phyloP scores from a whole-genome alignment of 345 rosid genomes.

The Brassica incana region DNA sequence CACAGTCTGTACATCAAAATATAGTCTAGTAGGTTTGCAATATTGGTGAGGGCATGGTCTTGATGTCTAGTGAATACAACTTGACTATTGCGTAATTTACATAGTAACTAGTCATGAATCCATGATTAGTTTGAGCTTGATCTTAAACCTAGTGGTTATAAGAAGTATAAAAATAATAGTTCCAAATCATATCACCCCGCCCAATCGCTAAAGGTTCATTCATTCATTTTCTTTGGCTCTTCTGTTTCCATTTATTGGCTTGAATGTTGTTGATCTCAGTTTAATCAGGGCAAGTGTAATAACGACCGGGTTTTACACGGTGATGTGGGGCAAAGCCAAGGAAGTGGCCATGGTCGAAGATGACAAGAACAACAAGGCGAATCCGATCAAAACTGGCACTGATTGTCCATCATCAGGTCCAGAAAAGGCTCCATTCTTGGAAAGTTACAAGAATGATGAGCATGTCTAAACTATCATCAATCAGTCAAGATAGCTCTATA shows the following conservation, averaged over 20 bases:
- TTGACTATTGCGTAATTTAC: background rate
- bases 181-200: background rate
- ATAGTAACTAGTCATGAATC: background rate
- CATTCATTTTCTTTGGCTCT: background rate
- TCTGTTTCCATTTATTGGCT: background rate
- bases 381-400: too few relatives aligned
- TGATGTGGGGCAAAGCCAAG: too few relatives aligned
- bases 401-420: too few relatives aligned
- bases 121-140: background rate
- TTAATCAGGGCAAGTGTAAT: too few relatives aligned
- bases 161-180: background rate
- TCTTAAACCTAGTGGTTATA: background rate
- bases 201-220: background rate
- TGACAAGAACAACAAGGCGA: too few relatives aligned
- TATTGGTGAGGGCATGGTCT: background rate
- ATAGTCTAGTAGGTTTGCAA: background rate
- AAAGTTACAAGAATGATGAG: slow-evolving; percentile 48
- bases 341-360: too few relatives aligned
- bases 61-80: background rate
- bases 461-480: slow-evolving; percentile 34
- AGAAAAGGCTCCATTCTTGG: slow-evolving; percentile 51
- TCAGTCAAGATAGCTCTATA: background rate
- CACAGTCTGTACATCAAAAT: background rate
- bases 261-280: slow-evolving; percentile 15
- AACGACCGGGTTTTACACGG: too few relatives aligned